Conservation (phyloP, 345 rosid species). For the Noccaea caerulescens region DNA sequence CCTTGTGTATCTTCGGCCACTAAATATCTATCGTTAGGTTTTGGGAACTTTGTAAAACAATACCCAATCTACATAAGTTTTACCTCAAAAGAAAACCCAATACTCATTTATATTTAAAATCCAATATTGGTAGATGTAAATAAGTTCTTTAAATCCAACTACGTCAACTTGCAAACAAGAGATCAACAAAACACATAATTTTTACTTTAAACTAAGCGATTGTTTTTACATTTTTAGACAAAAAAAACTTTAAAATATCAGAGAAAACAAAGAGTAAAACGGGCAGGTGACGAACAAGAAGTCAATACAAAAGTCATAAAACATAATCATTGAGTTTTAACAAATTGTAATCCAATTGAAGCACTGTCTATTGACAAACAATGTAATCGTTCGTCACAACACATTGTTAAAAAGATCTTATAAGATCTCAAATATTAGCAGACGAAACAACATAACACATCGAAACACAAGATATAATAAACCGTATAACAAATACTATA, state of each 20-base stretch:
- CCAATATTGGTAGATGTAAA: not conserved
- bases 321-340: constrained; percentile 28
- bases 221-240: not conserved
- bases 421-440: not conserved
- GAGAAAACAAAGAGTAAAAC: not conserved
- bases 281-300: not conserved
- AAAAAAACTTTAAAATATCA: not conserved
- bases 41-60: not conserved
- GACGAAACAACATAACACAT: not conserved
- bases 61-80: not conserved
- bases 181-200: too few species aligned
- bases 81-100: not conserved
- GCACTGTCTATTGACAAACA: not conserved
- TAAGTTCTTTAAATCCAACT: not conserved
- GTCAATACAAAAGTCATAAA: not conserved
- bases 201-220: too few species aligned
- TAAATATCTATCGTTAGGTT: not conserved
- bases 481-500: not conserved
- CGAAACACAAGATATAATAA: not conserved
- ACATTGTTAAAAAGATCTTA: not conserved
- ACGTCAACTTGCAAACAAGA: not conserved
- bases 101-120: not conserved
- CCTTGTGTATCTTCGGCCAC: not conserved
- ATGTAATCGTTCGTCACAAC: constrained; percentile 4
- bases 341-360: constrained; percentile 16